A percentile compares a stretch with the other conserved stretches of the same genome.
Evolutionary conservation across 208 protist genomes (phyloP).

Genomic region (Borovskyia barvae): DNA sequence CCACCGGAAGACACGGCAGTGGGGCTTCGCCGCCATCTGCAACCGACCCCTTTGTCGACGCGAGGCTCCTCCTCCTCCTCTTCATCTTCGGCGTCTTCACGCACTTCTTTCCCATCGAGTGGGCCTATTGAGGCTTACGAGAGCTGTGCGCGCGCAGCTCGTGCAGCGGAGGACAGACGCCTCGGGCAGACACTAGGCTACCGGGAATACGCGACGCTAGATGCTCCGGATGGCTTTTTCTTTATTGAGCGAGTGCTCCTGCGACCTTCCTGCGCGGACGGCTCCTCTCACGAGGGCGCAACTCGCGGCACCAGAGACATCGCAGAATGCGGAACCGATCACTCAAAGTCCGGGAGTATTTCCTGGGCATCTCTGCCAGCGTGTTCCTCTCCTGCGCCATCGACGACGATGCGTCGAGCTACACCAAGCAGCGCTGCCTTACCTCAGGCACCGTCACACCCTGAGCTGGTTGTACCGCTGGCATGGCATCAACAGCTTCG

Average conservation of each 20-base stretch:
- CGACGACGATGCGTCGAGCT: too few relatives aligned
- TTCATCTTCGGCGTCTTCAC: conserved; percentile 4
- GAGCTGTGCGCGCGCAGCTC: neutral
- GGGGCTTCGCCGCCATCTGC: too few relatives aligned
- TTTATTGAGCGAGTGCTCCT: conserved; percentile 29
- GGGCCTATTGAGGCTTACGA: conserved; percentile 14
- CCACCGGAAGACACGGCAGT: too few relatives aligned
- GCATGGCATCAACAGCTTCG: conserved; percentile 25
- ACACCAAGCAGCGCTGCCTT: too few relatives aligned
- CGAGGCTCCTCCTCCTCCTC: conserved; percentile 4
- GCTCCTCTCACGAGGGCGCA: too few relatives aligned
- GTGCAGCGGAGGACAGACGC: neutral
- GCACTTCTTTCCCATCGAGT: too few relatives aligned
- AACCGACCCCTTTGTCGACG: neutral
- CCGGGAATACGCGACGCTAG: conserved; percentile 9
- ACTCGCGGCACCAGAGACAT: neutral
- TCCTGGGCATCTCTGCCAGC: too few relatives aligned
- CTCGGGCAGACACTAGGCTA: conserved; percentile 13
- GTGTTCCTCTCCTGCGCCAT: too few relatives aligned
- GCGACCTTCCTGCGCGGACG: neutral
- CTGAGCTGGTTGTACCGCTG: neutral
- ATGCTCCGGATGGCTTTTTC: conserved; percentile 8
- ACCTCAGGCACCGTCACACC: neutral
- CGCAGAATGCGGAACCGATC: neutral
- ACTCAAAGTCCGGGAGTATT: neutral